Percentiles rank a stretch among this genome's conserved stretches.
phyloP scores from a whole-genome alignment of 805 yeast species.

The Candida hungchunana region DNA sequence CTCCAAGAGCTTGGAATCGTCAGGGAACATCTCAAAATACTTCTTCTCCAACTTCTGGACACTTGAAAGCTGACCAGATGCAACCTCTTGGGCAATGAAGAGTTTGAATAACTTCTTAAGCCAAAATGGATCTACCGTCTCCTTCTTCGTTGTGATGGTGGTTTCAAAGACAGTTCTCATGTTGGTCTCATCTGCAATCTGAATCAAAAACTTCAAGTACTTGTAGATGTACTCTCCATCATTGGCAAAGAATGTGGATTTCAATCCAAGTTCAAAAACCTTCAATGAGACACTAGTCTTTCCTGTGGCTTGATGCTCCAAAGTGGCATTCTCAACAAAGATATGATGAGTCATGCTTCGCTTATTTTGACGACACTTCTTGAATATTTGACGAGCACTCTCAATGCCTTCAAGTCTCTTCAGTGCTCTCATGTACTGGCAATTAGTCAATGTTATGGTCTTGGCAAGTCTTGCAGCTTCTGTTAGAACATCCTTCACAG shows the following conservation, averaged over 20 bases:
- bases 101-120: constrained; percentile 47
- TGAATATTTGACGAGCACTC: constrained; percentile 70
- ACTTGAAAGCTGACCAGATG: constrained; percentile 65
- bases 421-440: constrained; percentile 64
- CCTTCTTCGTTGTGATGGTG: constrained; percentile 42
- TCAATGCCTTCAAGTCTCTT: constrained; percentile 65
- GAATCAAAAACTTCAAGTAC: constrained; percentile 70
- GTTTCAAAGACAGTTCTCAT: constrained; percentile 82
- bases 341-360: constrained; percentile 62
- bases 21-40: constrained; percentile 62
- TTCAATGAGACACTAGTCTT: constrained; percentile 56
- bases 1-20: constrained; percentile 36
- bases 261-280: constrained; percentile 77
- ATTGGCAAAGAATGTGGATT: constrained; percentile 38
- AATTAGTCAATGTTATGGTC: constrained; percentile 61
- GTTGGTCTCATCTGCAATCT: constrained; percentile 60
- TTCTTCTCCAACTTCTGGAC: constrained; percentile 63
- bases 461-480: constrained; percentile 22
- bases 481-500: constrained; percentile 8
- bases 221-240: constrained; percentile 60
- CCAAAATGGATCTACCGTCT: constrained; percentile 28
- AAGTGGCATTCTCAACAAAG: constrained; percentile 73
- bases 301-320: constrained; percentile 66
- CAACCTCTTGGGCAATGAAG: constrained; percentile 65
- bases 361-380: constrained; percentile 58